Evolutionary conservation across 2,329 filamentous ascomycete genomes (phyloP).

Genomic region (Grosmannia clavigera): DNA sequence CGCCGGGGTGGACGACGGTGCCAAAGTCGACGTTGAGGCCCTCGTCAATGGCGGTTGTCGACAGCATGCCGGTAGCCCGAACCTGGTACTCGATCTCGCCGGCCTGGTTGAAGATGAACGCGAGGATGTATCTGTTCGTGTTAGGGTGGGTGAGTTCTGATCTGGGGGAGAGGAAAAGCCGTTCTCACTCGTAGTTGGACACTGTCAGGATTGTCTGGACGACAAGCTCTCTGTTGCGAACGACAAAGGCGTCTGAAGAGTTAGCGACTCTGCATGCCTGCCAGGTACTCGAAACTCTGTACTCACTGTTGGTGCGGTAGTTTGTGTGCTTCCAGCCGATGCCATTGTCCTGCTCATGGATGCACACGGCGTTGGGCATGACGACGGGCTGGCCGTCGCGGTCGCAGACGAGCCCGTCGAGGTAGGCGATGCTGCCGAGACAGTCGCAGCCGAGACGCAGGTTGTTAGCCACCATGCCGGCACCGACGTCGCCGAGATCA

Average conservation of each 20-base stretch:
- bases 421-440: conserved; percentile 52
- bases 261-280: not conserved
- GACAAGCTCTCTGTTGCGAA: conserved; percentile 45
- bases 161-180: not conserved
- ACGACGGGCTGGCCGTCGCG: conserved; percentile 37
- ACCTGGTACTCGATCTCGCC: conserved; percentile 49
- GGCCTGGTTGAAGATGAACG: conserved; percentile 44
- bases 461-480: conserved; percentile 55
- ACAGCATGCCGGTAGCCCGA: conserved; percentile 55
- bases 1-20: conserved; percentile 49
- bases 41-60: conserved; percentile 44
- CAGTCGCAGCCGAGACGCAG: conserved; percentile 57
- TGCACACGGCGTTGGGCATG: conserved; percentile 44
- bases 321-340: conserved; percentile 62
- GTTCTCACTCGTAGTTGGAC: conserved; percentile 47
- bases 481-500: conserved; percentile 58
- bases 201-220: conserved; percentile 57
- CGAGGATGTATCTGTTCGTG: conserved; percentile 29
- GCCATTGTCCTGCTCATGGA: conserved; percentile 59
- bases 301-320: conserved; percentile 34
- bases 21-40: conserved; percentile 42
- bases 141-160: not conserved
- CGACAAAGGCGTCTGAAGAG: not conserved
- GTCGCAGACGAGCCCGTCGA: conserved; percentile 42
- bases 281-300: no score